Base-by-base conservation (phyloP, 108 stramenopile species). In the Mediolabrus comicus region DNA sequence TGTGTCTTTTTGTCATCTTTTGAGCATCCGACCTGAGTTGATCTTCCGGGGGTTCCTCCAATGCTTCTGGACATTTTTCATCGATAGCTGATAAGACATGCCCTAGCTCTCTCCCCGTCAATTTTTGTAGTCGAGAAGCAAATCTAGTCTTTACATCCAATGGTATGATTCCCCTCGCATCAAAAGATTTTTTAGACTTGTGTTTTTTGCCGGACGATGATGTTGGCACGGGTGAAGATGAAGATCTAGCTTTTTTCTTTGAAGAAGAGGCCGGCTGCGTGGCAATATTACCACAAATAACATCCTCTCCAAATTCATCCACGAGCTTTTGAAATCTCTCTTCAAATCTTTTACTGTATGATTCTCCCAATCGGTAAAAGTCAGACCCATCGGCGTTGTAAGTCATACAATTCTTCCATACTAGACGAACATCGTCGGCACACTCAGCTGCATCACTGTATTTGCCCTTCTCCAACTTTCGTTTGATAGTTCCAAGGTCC, bases 401-500 rank as follows among this genome's bases (percentile, higher is more conserved):
- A 24, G 94, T 85, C 89, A 90, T 92, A 78, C 97, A 97, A 67
- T 98, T 98, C 36, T 67, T 77, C 98, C 98, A 99, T 29, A 99
- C 85, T 28, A 97, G 83, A 4, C 97, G 94, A 7, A 99, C 80
- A 62, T 99, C 98, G 13, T 92, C 81, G 29, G 95, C 96, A 33
- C 79, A 82, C 59, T 92, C 92, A 33, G 82, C 79, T 24, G 87
- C 74, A 7, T 79, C 85, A 12, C 53, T 32, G 73, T 99, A 99
- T 22, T 87, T 70, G 12, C 86, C 81, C 14, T 87, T 82, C 53
- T 95, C 92, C 26, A 99, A 49, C 38, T 91, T 88, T 7, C 74
- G 66, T 68, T 95, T 94, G 58, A 99, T 84, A 16, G 97, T 98
- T 31, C 96, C 95, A 38, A 99, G 86, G 81, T 99, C 98, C 97